phyloP scores from a whole-genome alignment of 2,329 filamentous ascomycete genomes.

The Arthroderma uncinatum region DNA sequence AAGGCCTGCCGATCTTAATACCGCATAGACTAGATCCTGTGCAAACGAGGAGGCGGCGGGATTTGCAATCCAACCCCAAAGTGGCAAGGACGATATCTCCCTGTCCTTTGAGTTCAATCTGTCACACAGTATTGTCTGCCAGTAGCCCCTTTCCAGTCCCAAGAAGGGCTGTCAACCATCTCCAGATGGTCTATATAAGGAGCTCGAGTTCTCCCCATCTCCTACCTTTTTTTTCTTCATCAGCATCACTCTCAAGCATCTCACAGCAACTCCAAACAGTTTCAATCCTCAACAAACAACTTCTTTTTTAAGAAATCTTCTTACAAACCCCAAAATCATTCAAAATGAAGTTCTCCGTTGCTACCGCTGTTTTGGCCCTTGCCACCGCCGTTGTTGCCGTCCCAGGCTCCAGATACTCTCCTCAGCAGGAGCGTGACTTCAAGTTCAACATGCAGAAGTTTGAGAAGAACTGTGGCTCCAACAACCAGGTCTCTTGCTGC shows the following conservation, averaged over 20 bases:
- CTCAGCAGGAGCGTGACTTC: slow-evolving; percentile 17
- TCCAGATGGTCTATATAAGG: slow-evolving; percentile 13
- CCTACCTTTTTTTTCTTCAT: slow-evolving; percentile 11
- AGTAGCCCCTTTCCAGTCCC: slow-evolving; percentile 2
- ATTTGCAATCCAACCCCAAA: slow-evolving; percentile 3
- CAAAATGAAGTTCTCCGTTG: slow-evolving; percentile 23
- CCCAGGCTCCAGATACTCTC: slow-evolving; percentile 4
- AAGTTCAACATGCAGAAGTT: slow-evolving; percentile 8
- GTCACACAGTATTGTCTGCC: slow-evolving; percentile 4
- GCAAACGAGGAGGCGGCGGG: background rate
- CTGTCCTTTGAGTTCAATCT: slow-evolving; percentile 1
- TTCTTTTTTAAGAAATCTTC: slow-evolving; percentile 10
- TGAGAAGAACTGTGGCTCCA: slow-evolving; percentile 12
- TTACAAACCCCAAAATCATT: slow-evolving; percentile 8
- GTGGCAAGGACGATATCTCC: slow-evolving; percentile 3
- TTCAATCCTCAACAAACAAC: slow-evolving; percentile 6
- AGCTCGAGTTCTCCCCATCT: slow-evolving; percentile 2
- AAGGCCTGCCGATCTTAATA: background rate
- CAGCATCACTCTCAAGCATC: slow-evolving; percentile 13
- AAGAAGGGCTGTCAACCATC: background rate
- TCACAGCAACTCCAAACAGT: slow-evolving; percentile 6
- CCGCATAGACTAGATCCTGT: background rate
- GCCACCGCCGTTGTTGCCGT: slow-evolving; percentile 28
- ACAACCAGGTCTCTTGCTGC: slow-evolving; percentile 15
- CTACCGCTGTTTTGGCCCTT: slow-evolving; percentile 32